Evolutionary conservation across 495 filamentous ascomycete species (phyloP).

Genomic region (Symbiotaphrina buchneri): DNA sequence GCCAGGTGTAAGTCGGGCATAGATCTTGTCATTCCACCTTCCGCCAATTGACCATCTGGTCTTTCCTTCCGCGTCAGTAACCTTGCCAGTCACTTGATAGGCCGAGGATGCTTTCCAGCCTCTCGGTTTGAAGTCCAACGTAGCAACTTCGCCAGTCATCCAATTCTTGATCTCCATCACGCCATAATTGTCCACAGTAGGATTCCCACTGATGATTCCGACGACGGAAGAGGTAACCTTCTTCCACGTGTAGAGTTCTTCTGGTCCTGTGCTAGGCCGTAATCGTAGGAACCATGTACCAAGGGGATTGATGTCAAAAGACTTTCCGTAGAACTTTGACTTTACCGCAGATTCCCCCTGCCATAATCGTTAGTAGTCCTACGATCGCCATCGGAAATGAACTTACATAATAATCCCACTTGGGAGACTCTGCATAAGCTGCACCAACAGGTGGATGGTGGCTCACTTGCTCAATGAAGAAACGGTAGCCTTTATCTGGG

Average conservation of each 20-base stretch:
- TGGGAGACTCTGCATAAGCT: slow-evolving; percentile 76
- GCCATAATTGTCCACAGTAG: slow-evolving; percentile 95
- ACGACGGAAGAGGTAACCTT: slow-evolving; percentile 96
- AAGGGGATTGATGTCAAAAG: slow-evolving; percentile 88
- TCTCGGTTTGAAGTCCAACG: slow-evolving; percentile 85
- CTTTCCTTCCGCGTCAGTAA: slow-evolving; percentile 48
- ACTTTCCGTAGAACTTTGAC: slow-evolving; percentile 93
- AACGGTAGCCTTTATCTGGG: slow-evolving; percentile 91
- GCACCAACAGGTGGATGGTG: slow-evolving; percentile 94
- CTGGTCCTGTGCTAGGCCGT: slow-evolving; percentile 51
- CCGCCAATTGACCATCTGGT: slow-evolving; percentile 78
- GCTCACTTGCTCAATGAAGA: slow-evolving; percentile 96
- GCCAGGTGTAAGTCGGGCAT: slow-evolving; percentile 78
- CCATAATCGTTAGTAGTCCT: slow-evolving; percentile 5
- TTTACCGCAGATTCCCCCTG: slow-evolving; percentile 85
- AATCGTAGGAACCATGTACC: slow-evolving; percentile 93
- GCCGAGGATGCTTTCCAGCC: slow-evolving; percentile 88
- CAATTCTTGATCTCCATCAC: slow-evolving; percentile 94
- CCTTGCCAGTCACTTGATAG: slow-evolving; percentile 68
- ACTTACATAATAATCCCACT: slow-evolving; percentile 81
- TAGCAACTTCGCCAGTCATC: slow-evolving; percentile 76
- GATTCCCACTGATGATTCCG: slow-evolving; percentile 91
- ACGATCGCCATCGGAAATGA: not conserved
- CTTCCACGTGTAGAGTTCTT: slow-evolving; percentile 96
- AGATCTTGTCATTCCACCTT: slow-evolving; percentile 94